phyloP scores from a whole-genome alignment of 2,329 filamentous ascomycete species.

The Colletotrichum falcatum region DNA sequence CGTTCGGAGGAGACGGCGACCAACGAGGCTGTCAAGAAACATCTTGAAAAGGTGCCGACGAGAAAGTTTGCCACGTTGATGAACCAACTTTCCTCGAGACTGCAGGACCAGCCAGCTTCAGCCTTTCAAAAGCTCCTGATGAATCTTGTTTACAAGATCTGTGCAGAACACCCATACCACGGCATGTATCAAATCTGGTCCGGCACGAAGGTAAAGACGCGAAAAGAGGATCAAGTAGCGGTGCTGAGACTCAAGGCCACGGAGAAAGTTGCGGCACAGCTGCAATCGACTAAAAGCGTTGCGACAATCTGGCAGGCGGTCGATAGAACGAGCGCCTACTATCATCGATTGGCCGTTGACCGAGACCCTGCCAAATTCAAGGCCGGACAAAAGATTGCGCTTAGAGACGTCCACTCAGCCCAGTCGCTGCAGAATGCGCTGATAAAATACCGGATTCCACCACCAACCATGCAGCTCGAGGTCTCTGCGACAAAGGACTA shows the following conservation, averaged over 20 bases:
- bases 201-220: conserved; percentile 75
- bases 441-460: conserved; percentile 78
- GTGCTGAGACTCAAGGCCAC: conserved; percentile 81
- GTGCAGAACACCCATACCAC: conserved; percentile 93
- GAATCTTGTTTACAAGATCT: conserved; percentile 83
- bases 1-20: conserved; percentile 80
- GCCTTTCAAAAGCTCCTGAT: conserved; percentile 83
- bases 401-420: conserved; percentile 74
- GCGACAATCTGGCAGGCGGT: conserved; percentile 76
- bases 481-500: conserved; percentile 82
- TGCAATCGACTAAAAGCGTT: conserved; percentile 65
- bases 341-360: conserved; percentile 74
- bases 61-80: conserved; percentile 93
- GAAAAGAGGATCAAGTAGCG: conserved; percentile 79
- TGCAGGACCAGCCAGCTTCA: conserved; percentile 75
- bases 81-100: conserved; percentile 95
- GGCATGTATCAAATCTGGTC: conserved; percentile 98
- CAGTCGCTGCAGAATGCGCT: conserved; percentile 72
- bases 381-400: conserved; percentile 71
- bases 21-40: conserved; percentile 79
- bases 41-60: conserved; percentile 82
- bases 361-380: conserved; percentile 75
- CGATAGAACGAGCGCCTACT: conserved; percentile 77
- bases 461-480: conserved; percentile 88
- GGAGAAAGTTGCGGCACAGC: conserved; percentile 71